A percentile compares a stretch with the other conserved stretches of the same genome.
Evolutionary conservation across 2,329 filamentous ascomycete genomes (phyloP).

Genomic region (Clarireedia hainanense): DNA sequence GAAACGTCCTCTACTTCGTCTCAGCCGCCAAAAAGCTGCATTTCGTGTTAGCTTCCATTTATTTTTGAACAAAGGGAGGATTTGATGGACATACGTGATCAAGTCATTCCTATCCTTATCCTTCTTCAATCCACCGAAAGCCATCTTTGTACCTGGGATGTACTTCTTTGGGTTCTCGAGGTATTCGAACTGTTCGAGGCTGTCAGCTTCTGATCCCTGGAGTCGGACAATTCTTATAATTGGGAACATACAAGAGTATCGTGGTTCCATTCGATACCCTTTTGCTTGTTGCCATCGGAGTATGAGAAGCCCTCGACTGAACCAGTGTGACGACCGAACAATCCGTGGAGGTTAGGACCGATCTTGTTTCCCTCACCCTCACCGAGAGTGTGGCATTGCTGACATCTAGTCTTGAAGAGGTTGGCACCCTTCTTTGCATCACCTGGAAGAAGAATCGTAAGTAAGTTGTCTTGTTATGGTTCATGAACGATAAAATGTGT

Average conservation of each 20-base stretch:
- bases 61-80: no score
- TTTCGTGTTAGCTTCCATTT: background rate
- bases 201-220: background rate
- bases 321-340: slow-evolving; percentile 94
- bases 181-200: slow-evolving; percentile 68
- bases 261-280: slow-evolving; percentile 85
- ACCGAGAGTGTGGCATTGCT: slow-evolving; percentile 97
- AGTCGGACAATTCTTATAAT: background rate
- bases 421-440: slow-evolving; percentile 93
- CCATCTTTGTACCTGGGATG: slow-evolving; percentile 99
- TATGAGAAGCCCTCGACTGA: slow-evolving; percentile 89
- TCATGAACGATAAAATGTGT: background rate
- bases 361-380: slow-evolving; percentile 92
- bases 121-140: slow-evolving; percentile 99
- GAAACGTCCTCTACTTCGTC: slow-evolving; percentile 51
- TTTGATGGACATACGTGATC: slow-evolving; percentile 68
- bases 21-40: slow-evolving; percentile 59
- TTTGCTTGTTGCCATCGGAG: slow-evolving; percentile 99
- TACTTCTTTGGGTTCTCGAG: slow-evolving; percentile 99
- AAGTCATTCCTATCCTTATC: slow-evolving; percentile 98
- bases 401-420: slow-evolving; percentile 99
- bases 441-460: slow-evolving; percentile 45
- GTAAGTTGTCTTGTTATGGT: background rate
- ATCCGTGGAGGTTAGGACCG: slow-evolving; percentile 91
- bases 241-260: slow-evolving; percentile 61